phyloP scores from a whole-genome alignment of 2,329 filamentous ascomycete genomes.

The Ilyonectria sp. region DNA sequence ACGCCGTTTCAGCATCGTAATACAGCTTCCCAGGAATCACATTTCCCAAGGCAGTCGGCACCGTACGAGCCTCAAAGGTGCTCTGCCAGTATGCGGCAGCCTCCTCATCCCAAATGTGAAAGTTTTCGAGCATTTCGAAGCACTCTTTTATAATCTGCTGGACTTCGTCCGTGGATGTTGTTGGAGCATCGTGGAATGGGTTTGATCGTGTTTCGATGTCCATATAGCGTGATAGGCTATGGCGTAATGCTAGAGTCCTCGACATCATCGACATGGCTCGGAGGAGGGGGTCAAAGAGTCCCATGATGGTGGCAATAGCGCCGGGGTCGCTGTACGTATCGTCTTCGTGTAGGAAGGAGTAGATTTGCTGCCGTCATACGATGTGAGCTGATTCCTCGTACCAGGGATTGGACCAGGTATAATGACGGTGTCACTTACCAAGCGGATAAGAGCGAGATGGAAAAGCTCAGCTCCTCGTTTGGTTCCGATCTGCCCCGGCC shows the following conservation, averaged over 20 bases:
- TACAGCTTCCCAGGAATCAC: conserved; percentile 36
- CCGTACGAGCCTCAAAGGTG: conserved; percentile 48
- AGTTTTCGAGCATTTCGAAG: conserved; percentile 50
- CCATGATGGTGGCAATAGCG: conserved; percentile 47
- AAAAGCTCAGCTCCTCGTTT: conserved; percentile 50
- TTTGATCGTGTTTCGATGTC: conserved; percentile 8
- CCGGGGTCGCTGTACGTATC: conserved; percentile 51
- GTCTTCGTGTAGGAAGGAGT: conserved; percentile 52
- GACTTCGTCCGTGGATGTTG: conserved; percentile 24
- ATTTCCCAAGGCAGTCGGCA: conserved; percentile 48
- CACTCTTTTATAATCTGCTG: conserved; percentile 38
- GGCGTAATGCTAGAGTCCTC: conserved; percentile 38
- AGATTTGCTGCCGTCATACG: conserved; percentile 47
- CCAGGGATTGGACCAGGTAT: neutral
- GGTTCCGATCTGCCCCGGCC: conserved; percentile 50
- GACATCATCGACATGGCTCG: conserved; percentile 52
- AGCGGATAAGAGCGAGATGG: conserved; percentile 47
- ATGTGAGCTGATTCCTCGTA: too few relatives aligned
- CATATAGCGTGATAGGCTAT: conserved; percentile 31
- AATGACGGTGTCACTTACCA: conserved; percentile 43
- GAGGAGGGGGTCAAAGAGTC: conserved; percentile 50
- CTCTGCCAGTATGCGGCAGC: conserved; percentile 50
- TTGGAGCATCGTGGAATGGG: neutral
- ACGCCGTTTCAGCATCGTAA: conserved; percentile 52
- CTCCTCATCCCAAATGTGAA: conserved; percentile 50